Conservation (phyloP, 306 rosid species). For the Sesbania bispinosa region DNA sequence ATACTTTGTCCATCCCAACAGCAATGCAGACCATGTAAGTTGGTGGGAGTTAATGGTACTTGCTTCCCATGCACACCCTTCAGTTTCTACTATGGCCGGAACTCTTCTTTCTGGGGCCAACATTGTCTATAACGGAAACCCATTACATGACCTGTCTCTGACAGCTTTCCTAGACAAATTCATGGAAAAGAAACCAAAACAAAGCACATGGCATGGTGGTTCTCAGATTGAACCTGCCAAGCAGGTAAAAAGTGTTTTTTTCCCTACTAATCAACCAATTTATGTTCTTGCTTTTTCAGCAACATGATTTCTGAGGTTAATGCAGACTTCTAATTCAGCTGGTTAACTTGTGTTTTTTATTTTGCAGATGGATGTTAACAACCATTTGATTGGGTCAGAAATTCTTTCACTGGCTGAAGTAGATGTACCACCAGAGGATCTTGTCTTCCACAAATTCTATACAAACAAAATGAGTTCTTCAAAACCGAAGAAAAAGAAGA, state of each 20-base stretch:
- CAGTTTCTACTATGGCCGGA: conserved; percentile 87
- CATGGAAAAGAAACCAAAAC: conserved; percentile 94
- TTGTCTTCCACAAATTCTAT: conserved; percentile 92
- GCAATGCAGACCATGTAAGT: conserved; percentile 85
- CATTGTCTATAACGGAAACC: conserved; percentile 88
- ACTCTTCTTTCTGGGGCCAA: conserved; percentile 90
- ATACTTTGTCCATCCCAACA: conserved; percentile 32
- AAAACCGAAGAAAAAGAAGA: conserved; percentile 79
- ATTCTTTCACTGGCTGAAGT: conserved; percentile 77
- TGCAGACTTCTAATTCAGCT: neutral
- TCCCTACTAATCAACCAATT: neutral
- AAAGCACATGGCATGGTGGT: conserved; percentile 90
- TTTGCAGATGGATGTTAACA: conserved; percentile 67
- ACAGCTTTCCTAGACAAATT: conserved; percentile 93
- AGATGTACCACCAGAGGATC: conserved; percentile 94
- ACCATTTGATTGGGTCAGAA: conserved; percentile 69
- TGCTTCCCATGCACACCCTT: conserved; percentile 90
- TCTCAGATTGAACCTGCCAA: conserved; percentile 94
- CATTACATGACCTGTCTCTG: conserved; percentile 67
- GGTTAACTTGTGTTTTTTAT: conserved; percentile 24
- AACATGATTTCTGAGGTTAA: neutral
- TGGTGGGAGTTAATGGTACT: conserved; percentile 95
- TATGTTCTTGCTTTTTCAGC: neutral
- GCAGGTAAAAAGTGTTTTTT: conserved; percentile 49
- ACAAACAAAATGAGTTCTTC: conserved; percentile 62